Conservation (phyloP, 257 asterid genomes). For the Salvia miltiorrhiza region DNA sequence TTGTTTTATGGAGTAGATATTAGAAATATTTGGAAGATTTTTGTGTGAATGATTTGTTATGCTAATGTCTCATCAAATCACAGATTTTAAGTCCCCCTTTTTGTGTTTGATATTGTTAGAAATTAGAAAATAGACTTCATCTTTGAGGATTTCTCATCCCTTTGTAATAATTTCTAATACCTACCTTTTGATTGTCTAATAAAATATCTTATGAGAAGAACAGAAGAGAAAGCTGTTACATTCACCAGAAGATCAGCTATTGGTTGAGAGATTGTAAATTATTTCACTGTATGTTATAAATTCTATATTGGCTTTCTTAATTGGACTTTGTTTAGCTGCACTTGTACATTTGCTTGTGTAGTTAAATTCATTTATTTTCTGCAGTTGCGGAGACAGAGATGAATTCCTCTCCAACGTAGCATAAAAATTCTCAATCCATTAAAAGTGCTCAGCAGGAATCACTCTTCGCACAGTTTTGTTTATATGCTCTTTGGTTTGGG, state of each 20-base stretch:
- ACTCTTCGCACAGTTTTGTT: conserved; percentile 85
- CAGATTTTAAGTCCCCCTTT: not conserved
- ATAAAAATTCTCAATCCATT: conserved; percentile 59
- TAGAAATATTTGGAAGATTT: not conserved
- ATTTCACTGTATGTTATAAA: not conserved
- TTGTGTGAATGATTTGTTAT: not conserved
- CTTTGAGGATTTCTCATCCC: not conserved
- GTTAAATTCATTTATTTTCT: conserved; percentile 12
- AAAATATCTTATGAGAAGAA: not conserved
- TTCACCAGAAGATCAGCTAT: conserved; percentile 15
- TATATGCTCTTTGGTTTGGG: conserved; percentile 95
- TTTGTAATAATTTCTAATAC: not conserved
- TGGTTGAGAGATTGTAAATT: conserved; percentile 14
- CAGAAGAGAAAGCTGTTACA: too few relatives aligned
- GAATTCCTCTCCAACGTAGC: conserved; percentile 46
- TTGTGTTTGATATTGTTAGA: not conserved
- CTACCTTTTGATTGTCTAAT: not conserved
- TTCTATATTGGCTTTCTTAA: conserved; percentile 11
- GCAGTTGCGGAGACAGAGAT: conserved; percentile 39
- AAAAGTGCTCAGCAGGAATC: conserved; percentile 89
- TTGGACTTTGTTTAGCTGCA: not conserved
- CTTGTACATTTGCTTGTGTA: conserved; percentile 4
- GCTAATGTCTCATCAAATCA: too few relatives aligned
- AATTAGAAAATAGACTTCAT: not conserved
- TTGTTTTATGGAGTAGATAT: too few relatives aligned